These are phyloP conservation scores for Lachnellula cervina DNA, from an alignment of 2,329 filamentous ascomycete species.

Conservation along the genomic window DNA sequence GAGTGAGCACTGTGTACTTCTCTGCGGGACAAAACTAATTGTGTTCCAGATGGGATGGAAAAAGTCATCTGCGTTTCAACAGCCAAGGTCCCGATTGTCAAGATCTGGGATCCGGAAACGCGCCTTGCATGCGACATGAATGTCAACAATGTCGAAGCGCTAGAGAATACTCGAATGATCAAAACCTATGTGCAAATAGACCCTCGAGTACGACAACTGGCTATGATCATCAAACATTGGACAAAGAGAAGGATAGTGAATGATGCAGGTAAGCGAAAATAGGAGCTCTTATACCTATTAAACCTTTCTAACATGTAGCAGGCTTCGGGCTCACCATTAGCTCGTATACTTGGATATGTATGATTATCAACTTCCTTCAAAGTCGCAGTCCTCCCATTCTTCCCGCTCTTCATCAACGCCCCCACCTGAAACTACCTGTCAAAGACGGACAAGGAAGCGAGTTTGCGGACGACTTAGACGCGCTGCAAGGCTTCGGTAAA, in stretches of 20 bases:
- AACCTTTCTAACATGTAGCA: slow-evolving; percentile 35
- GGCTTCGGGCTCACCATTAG: slow-evolving; percentile 91
- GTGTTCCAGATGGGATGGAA: slow-evolving; percentile 78
- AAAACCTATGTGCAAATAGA: slow-evolving; percentile 94
- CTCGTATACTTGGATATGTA: slow-evolving; percentile 98
- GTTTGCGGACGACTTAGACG: slow-evolving; percentile 82
- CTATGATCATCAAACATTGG: slow-evolving; percentile 98
- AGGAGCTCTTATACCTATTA: not conserved
- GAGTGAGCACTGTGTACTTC: slow-evolving; percentile 53
- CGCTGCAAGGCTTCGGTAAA: slow-evolving; percentile 67
- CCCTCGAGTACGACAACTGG: slow-evolving; percentile 80
- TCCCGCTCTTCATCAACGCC: slow-evolving; percentile 75
- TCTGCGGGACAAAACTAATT: slow-evolving; percentile 32
- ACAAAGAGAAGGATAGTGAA: slow-evolving; percentile 89
- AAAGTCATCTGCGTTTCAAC: slow-evolving; percentile 91
- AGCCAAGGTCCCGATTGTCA: slow-evolving; percentile 96
- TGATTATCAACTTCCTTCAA: slow-evolving; percentile 95
- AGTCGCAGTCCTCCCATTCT: slow-evolving; percentile 78
- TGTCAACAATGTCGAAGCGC: slow-evolving; percentile 90
- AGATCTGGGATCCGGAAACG: slow-evolving; percentile 95
- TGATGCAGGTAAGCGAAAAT: slow-evolving; percentile 76
- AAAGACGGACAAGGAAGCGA: slow-evolving; percentile 64
- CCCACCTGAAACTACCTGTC: slow-evolving; percentile 55
- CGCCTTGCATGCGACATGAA: slow-evolving; percentile 94
- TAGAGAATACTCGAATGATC: slow-evolving; percentile 98